A percentile compares a stretch with the other conserved stretches of the same genome.
These are phyloP conservation scores for Tephrocybe sp. DNA, from an alignment of 768 basidiomycete species.

Conservation along the genomic window DNA sequence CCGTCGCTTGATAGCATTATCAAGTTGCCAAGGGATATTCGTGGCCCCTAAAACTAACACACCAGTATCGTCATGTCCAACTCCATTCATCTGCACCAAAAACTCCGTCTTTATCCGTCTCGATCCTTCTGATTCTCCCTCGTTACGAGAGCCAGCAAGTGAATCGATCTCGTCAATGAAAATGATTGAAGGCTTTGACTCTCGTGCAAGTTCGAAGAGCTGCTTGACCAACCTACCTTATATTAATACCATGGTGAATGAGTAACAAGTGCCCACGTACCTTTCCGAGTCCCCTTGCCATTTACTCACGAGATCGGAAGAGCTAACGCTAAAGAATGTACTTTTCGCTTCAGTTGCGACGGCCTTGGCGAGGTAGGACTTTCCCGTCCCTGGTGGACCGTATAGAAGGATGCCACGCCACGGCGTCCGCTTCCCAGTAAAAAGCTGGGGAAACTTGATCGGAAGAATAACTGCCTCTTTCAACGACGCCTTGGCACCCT, in stretches of 20 bases:
- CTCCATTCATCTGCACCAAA: slow-evolving; percentile 98
- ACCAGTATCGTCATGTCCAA: slow-evolving; percentile 95
- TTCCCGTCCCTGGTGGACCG: slow-evolving; percentile 97
- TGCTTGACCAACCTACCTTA: slow-evolving; percentile 82
- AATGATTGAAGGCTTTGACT: slow-evolving; percentile 96
- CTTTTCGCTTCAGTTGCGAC: slow-evolving; percentile 99
- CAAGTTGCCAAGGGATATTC: slow-evolving; percentile 98
- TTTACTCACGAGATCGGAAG: slow-evolving; percentile 94
- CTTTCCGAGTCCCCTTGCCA: slow-evolving; percentile 99
- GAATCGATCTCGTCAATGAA: slow-evolving; percentile 99
- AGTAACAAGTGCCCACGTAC: slow-evolving; percentile 38
- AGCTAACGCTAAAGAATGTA: slow-evolving; percentile 97
- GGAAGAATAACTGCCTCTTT: slow-evolving; percentile 99
- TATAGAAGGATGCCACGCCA: slow-evolving; percentile 97
- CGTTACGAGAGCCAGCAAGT: slow-evolving; percentile 89
- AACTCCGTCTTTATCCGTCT: slow-evolving; percentile 97
- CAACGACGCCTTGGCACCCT: slow-evolving; percentile 90
- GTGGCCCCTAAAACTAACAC: slow-evolving; percentile 96
- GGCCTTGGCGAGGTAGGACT: slow-evolving; percentile 95
- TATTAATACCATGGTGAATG: neutral
- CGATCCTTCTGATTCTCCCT: slow-evolving; percentile 97
- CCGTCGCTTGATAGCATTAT: slow-evolving; percentile 96
- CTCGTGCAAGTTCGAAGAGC: slow-evolving; percentile 93
- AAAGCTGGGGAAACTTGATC: slow-evolving; percentile 98
- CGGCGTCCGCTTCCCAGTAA: slow-evolving; percentile 97